Evolutionary conservation across 352 stramenopile species (phyloP).

Genomic region (Globisporangium recalcitrans): DNA sequence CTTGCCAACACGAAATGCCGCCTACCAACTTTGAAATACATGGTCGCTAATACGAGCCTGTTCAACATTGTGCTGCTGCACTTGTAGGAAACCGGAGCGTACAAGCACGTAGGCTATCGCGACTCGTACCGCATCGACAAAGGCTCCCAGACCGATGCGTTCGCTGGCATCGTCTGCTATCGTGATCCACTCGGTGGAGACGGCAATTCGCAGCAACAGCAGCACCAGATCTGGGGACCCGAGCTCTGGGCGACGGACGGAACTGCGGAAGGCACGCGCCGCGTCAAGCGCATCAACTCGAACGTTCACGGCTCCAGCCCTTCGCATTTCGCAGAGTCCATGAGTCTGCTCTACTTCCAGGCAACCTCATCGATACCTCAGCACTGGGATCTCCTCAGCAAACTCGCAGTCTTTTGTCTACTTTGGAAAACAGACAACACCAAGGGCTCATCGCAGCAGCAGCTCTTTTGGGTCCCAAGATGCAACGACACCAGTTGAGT

Average conservation of each 20-base stretch:
- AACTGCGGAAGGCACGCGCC: slow-evolving; percentile 48
- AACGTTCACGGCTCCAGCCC: slow-evolving; percentile 25
- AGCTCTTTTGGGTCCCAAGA: background rate
- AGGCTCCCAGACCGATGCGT: slow-evolving; percentile 40
- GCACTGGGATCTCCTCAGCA: no score
- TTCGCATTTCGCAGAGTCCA: slow-evolving; percentile 34
- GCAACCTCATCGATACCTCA: slow-evolving; percentile 43
- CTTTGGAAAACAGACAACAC: slow-evolving; percentile 15
- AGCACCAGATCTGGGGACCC: slow-evolving; percentile 20
- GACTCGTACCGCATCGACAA: slow-evolving; percentile 61
- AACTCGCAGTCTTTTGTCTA: slow-evolving; percentile 21
- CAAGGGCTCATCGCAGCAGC: background rate
- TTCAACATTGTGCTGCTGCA: background rate
- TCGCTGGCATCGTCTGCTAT: slow-evolving; percentile 82
- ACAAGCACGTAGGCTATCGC: slow-evolving; percentile 75
- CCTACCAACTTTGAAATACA: background rate
- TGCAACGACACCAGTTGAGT: slow-evolving; percentile 4
- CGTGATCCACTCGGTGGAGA: slow-evolving; percentile 13
- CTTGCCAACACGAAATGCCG: background rate
- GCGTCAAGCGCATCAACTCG: slow-evolving; percentile 44
- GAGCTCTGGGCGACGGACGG: slow-evolving; percentile 87
- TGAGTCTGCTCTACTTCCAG: slow-evolving; percentile 60
- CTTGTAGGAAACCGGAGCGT: slow-evolving; percentile 55
- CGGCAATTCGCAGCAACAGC: background rate
- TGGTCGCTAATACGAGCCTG: background rate